Conservation (phyloP, 202 grass and related monocot genomes). For the Zoysia matrella region DNA sequence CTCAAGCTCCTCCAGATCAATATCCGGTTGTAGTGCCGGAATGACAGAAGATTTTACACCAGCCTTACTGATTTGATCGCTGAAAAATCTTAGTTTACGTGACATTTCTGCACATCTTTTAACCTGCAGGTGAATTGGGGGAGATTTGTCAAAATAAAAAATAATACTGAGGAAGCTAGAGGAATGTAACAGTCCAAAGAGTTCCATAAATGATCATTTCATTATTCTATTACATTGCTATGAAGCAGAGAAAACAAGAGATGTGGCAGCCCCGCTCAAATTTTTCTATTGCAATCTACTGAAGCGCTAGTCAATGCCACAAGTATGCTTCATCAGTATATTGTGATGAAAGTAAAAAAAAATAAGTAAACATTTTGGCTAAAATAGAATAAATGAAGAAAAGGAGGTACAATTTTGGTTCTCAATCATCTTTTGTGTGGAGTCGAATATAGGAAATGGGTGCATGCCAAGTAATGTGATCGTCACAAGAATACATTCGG, state of each 20-base stretch:
- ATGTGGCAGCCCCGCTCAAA: too few relatives aligned
- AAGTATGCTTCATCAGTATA: constrained; percentile 17
- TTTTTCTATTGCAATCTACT: constrained; percentile 12
- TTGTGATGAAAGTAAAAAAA: neutral
- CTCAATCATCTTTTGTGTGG: constrained; percentile 3
- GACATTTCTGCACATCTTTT: constrained; percentile 92
- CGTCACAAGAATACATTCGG: constrained; percentile 24
- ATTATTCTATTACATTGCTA: constrained; percentile 9
- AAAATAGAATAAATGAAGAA: constrained; percentile 1
- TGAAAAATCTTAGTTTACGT: too few relatives aligned
- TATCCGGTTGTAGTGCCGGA: constrained; percentile 75
- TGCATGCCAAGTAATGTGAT: constrained; percentile 33
- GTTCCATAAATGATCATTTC: neutral
- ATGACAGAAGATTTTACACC: constrained; percentile 65
- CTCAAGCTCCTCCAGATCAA: too few relatives aligned
- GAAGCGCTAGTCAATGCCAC: neutral
- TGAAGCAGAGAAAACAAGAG: constrained; percentile 1
- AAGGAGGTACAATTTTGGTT: neutral
- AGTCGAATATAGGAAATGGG: constrained; percentile 26
- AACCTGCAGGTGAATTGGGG: constrained; percentile 51
- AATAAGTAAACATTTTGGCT: constrained; percentile 12
- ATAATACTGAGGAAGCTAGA: neutral
- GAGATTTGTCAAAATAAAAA: constrained; percentile 34
- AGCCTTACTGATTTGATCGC: constrained; percentile 82
- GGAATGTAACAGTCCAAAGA: constrained; percentile 9